Evolutionary conservation across 352 stramenopile genomes (phyloP).

Genomic region (Phytopythium delawarense): DNA sequence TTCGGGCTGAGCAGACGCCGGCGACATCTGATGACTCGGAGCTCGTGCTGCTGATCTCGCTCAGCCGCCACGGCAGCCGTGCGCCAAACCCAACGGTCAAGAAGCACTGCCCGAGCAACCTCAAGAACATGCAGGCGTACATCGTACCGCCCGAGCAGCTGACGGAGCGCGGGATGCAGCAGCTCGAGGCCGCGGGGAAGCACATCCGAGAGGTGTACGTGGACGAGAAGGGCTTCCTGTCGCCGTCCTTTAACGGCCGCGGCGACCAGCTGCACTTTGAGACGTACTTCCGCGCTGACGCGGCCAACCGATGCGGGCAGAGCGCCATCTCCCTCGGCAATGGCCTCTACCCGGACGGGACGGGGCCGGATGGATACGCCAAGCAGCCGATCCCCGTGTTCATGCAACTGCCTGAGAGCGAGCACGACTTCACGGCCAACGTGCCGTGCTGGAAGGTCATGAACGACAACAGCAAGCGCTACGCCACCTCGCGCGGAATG

Average conservation of each 20-base stretch:
- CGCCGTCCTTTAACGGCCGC: constrained; percentile 58
- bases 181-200: constrained; percentile 53
- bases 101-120: constrained; percentile 61
- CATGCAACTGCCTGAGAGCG: constrained; percentile 78
- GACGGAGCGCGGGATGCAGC: constrained; percentile 66
- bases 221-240: constrained; percentile 53
- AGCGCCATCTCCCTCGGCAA: constrained; percentile 67
- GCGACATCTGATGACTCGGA: constrained; percentile 28
- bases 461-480: constrained; percentile 45
- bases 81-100: constrained; percentile 64
- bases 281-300: constrained; percentile 67
- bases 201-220: constrained; percentile 78
- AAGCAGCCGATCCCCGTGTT: constrained; percentile 69
- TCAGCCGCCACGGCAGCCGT: constrained; percentile 72
- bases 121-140: constrained; percentile 51
- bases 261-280: constrained; percentile 57
- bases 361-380: constrained; percentile 44
- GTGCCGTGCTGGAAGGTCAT: constrained; percentile 59
- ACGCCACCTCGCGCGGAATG: constrained; percentile 30
- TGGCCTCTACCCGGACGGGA: constrained; percentile 66
- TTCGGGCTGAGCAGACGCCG: neutral
- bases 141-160: constrained; percentile 67
- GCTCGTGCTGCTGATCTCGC: constrained; percentile 59
- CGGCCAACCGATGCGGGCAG: constrained; percentile 63
- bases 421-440: constrained; percentile 75